Conservation (phyloP, 2,329 filamentous ascomycete genomes). For the Cladosporium sp. region DNA sequence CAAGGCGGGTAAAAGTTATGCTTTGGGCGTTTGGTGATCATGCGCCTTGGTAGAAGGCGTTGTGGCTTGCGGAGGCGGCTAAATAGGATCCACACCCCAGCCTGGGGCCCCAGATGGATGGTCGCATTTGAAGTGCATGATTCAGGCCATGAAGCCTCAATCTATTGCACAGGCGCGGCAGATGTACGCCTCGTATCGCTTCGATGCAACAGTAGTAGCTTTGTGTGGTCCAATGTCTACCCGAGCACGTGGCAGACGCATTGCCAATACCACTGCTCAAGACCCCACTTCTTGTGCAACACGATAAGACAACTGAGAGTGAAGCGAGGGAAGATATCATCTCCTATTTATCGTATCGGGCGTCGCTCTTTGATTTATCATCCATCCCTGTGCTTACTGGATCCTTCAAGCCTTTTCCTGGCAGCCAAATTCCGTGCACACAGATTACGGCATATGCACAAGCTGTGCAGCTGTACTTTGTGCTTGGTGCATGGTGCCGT, state of each 20-base stretch:
- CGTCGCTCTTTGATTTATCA: neutral
- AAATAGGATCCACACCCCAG: conserved; percentile 5
- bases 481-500: no score
- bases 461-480: no score
- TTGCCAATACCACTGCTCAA: no score
- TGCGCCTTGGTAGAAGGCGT: neutral
- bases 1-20: conserved; percentile 9
- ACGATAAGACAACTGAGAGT: neutral
- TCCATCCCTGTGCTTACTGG: neutral
- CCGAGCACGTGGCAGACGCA: no score
- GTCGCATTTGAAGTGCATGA: neutral
- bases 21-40: conserved; percentile 2
- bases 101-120: neutral
- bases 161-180: neutral
- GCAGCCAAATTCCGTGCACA: no score
- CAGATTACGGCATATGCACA: no score
- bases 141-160: neutral
- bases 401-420: no score
- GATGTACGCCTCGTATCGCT: neutral
- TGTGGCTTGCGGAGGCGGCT: conserved; percentile 1
- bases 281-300: no score
- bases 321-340: neutral
- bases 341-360: neutral
- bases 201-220: no score
- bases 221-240: no score